Evolutionary conservation across 352 stramenopile species (phyloP).

Genomic region (Pilasporangium apinafurcum): DNA sequence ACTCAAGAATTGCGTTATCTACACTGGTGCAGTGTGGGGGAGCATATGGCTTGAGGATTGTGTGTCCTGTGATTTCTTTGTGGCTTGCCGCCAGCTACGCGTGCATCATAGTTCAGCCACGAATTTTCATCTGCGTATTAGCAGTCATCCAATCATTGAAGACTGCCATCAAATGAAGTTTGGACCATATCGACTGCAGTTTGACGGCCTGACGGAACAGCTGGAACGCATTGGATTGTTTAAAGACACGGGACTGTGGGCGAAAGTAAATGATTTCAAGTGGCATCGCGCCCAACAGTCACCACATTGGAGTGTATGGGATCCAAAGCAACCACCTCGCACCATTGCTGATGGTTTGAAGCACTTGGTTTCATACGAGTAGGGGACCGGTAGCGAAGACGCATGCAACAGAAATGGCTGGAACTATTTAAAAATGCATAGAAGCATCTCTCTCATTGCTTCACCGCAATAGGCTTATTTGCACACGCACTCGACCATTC

Average conservation of each 20-base stretch:
- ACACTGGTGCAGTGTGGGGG: conserved; percentile 70
- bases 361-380: too few species aligned
- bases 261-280: conserved; percentile 91
- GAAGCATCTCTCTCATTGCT: too few species aligned
- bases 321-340: conserved; percentile 36
- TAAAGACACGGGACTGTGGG: conserved; percentile 65
- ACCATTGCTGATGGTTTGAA: too few species aligned
- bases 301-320: conserved; percentile 76
- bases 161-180: conserved; percentile 83
- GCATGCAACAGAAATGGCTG: too few species aligned
- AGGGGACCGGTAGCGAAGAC: too few species aligned
- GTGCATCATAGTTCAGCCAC: conserved; percentile 69
- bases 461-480: too few species aligned
- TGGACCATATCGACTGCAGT: conserved; percentile 63
- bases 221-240: conserved; percentile 44
- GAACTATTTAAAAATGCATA: too few species aligned
- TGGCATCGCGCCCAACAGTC: conserved; percentile 85
- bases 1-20: conserved; percentile 62
- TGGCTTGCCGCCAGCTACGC: conserved; percentile 80
- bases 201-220: conserved; percentile 52
- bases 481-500: too few species aligned
- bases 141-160: conserved; percentile 88
- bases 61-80: conserved; percentile 68
- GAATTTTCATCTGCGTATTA: conserved; percentile 76
- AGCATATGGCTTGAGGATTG: conserved; percentile 84